Conservation (phyloP, 208 protist species). For the Wallacemonas sp. region DNA sequence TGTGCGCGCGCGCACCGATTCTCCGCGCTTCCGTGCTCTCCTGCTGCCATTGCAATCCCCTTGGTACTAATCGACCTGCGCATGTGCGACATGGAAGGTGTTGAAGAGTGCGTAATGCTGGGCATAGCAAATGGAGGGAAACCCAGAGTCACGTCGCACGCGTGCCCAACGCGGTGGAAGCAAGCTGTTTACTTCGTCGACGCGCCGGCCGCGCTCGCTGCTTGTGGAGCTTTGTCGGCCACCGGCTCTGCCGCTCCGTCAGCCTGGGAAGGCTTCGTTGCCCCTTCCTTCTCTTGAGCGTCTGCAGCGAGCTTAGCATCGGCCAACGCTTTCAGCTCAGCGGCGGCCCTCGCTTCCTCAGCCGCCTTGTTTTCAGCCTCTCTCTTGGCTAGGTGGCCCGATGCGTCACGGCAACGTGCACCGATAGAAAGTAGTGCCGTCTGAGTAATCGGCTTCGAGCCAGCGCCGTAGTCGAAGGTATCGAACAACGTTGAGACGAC, state of each 20-base stretch:
- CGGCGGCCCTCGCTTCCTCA: slow-evolving; percentile 7
- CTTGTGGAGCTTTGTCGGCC: background rate
- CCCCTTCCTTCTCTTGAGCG: slow-evolving; percentile 18
- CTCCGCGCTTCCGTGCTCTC: too few relatives aligned
- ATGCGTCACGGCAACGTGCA: slow-evolving; percentile 73
- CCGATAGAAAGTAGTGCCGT: slow-evolving; percentile 73
- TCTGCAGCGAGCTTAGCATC: slow-evolving; percentile 4
- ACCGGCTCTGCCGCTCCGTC: too few relatives aligned
- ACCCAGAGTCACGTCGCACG: too few relatives aligned
- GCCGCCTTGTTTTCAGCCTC: slow-evolving; percentile 17
- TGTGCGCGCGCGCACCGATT: too few relatives aligned
- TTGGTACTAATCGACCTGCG: too few relatives aligned
- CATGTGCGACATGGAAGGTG: too few relatives aligned
- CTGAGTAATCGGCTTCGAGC: slow-evolving; percentile 81
- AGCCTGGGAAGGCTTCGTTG: too few relatives aligned
- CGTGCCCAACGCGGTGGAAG: background rate
- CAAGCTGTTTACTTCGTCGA: slow-evolving; percentile 7
- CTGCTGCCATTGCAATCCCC: too few relatives aligned
- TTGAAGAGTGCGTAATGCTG: too few relatives aligned
- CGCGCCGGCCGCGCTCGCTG: background rate
- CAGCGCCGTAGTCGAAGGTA: slow-evolving; percentile 83
- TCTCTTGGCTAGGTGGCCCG: slow-evolving; percentile 15
- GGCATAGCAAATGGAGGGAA: too few relatives aligned
- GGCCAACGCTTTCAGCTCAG: background rate
- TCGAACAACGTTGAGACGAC: slow-evolving; percentile 89